Evolutionary conservation across 441 rosid species (phyloP), one percentile per base, ranked within the genome.

Genomic region (Adansonia gregorii): DNA sequence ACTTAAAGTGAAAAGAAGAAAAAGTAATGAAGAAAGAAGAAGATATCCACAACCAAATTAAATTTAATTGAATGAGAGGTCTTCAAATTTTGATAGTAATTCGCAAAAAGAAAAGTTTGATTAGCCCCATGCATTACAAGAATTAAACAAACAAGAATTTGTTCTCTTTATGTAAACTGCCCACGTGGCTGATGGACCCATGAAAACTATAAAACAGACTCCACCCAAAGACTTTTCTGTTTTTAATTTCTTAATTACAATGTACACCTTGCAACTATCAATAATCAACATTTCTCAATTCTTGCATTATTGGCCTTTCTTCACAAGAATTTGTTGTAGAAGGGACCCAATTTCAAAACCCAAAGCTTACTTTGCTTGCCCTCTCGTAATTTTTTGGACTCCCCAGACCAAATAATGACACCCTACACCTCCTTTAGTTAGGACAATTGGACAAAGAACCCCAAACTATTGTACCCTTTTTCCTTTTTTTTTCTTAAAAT

Each of bases 171-270:
- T 83, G 84, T 51, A 75, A 82, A 81, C 76, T 63, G 64, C 84
- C 89, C 92, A 89, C 87, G 89, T 89, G 92, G 87, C 19, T 51
- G 69, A 66, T 76, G 87, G 89, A 65, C 84, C 90, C 79, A 79
- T 11, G 63, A 82, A 78, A 82, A 79, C 84, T 41, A 79, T 48
- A 54, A 83, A 80, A 61, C 77, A 77, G 81, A 83, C 81, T 79
- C 82, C 80, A 61, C 66, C 60, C 86, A 78, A 87, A 79, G 77
- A 82, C 85, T 83, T 77, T 63, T 63, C 19, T 63, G 31, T 15
- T 10, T 84, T 77, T 68, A 74, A 58, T 83, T 83, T 82, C 76
- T 79, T 85, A 75, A 81, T 72, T n/a, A 45, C 74, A 51, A 81
- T 85, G 54, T 77, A 80, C 86, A 83, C 78, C 83, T 85, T 78